A percentile compares a stretch with the other conserved stretches of the same genome.
These are phyloP conservation scores for Penicillium verrucosum DNA, from an alignment of 2,329 filamentous ascomycete genomes.

Conservation along the genomic window DNA sequence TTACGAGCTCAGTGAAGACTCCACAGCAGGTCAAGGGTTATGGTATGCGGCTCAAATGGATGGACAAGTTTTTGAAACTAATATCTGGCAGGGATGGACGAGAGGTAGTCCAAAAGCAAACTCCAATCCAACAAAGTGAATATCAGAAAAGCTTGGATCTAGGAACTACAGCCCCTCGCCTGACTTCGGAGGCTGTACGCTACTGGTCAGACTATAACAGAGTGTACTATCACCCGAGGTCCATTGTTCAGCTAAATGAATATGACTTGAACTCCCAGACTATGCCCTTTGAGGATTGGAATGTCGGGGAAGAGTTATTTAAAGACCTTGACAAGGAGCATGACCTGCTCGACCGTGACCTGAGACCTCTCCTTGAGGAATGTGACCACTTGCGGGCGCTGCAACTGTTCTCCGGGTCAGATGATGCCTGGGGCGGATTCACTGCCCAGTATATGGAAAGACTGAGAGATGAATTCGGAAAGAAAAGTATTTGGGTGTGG, in stretches of 20 bases:
- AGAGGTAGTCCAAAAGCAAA: constrained; percentile 65
- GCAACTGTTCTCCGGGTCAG: constrained; percentile 68
- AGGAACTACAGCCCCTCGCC: constrained; percentile 60
- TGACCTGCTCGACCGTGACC: constrained; percentile 84
- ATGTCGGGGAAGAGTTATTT: constrained; percentile 72
- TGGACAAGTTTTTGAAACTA: not conserved
- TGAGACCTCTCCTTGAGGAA: constrained; percentile 85
- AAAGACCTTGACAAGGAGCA: constrained; percentile 70
- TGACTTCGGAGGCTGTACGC: constrained; percentile 70
- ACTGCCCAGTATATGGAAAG: constrained; percentile 69
- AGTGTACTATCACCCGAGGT: constrained; percentile 86
- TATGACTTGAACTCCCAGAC: constrained; percentile 77
- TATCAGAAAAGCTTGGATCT: constrained; percentile 79
- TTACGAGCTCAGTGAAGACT: constrained; percentile 60
- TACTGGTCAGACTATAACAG: constrained; percentile 97
- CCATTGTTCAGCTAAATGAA: constrained; percentile 81
- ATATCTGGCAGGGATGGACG: constrained; percentile 57
- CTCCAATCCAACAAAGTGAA: constrained; percentile 64
- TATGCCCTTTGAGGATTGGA: constrained; percentile 78
- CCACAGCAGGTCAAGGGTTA: constrained; percentile 37
- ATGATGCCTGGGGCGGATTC: constrained; percentile 82
- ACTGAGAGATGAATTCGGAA: constrained; percentile 85
- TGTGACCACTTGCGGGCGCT: constrained; percentile 89
- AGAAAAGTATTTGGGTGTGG: constrained; percentile 83
- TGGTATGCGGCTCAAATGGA: constrained; percentile 38